Evolutionary conservation across 352 stramenopile species (phyloP), one percentile per base, ranked within the genome.

Genomic region (Phytopythium ostracodes): DNA sequence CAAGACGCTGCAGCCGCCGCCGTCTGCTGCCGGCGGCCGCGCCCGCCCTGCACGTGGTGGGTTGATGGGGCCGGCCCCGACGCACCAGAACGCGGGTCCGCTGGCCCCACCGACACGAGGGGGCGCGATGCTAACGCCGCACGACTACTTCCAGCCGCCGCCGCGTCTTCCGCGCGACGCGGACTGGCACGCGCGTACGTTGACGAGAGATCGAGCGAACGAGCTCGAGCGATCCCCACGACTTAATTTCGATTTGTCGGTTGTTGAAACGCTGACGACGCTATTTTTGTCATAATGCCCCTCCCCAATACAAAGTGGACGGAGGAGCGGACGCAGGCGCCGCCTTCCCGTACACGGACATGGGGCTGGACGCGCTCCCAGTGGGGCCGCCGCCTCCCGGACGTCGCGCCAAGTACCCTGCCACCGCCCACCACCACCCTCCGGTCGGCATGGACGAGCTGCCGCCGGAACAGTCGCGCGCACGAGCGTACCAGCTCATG

Each of bases 1-100:
- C 40, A 73, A 68, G 54, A 68, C 63, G 42, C 61, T 76, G 54
- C 68, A 76, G 55, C 68, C 68, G 22, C 24, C 67, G 46, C 59
- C 33, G 29, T 18, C 31, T 50, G 60, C 31, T 53, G 62, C 64
- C 31, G 29, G n/a, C 25, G 44, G 31, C 22, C 55, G 64, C 25
- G 57, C 64, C 24, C 64, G 54, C 3, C 31, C 51, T 20, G 53
- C 58, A 33, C 29, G 29, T 7, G 29, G 22, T 5, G 11, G 33
- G 11, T 50, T n/a, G 38, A 4, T 7, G 38, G 38, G 38, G 18
- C 6, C 38, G 38, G 7, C 15, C 12, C 0, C 29, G 29, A 0
- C 42, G 42, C 42, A 11, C 7, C 42, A 5, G 10, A 7, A 4
- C 1, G 33, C 33, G 42, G 40, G n/a, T 0, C 42, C 53, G 36